phyloP scores from a whole-genome alignment of 2,329 filamentous ascomycete species.

The Cladophialophora yegresii region DNA sequence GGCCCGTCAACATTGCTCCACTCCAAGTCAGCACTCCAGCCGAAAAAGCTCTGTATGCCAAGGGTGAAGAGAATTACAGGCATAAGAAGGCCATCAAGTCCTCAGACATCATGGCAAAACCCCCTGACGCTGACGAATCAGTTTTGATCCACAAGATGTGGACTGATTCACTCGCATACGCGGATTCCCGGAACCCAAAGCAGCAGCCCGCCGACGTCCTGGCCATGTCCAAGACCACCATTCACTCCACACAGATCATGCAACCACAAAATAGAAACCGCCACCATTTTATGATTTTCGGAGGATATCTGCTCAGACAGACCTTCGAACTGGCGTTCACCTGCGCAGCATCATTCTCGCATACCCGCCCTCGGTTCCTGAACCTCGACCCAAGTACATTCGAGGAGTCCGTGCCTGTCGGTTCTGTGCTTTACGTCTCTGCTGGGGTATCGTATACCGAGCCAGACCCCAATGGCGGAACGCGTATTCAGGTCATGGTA shows the following conservation, averaged over 20 bases:
- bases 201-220: constrained; percentile 60
- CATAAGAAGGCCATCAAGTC: constrained; percentile 66
- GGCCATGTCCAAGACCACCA: constrained; percentile 63
- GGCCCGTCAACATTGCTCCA: constrained; percentile 63
- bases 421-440: constrained; percentile 72
- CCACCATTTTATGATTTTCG: constrained; percentile 73
- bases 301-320: constrained; percentile 71
- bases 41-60: constrained; percentile 63
- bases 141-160: constrained; percentile 73
- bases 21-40: constrained; percentile 64
- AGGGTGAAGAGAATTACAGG: constrained; percentile 66
- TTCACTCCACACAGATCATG: constrained; percentile 72
- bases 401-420: constrained; percentile 73
- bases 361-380: constrained; percentile 69
- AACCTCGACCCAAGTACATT: constrained; percentile 74
- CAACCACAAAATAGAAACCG: constrained; percentile 70
- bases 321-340: constrained; percentile 77
- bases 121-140: constrained; percentile 70
- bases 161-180: constrained; percentile 66
- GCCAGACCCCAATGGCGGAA: constrained; percentile 55
- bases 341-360: constrained; percentile 70
- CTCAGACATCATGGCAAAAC: constrained; percentile 63
- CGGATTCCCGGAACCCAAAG: constrained; percentile 58
- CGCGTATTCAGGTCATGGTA: constrained; percentile 69
- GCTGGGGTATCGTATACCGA: constrained; percentile 73